phyloP scores from a whole-genome alignment of 2,329 filamentous ascomycete genomes.

The Venturia carpophila region DNA sequence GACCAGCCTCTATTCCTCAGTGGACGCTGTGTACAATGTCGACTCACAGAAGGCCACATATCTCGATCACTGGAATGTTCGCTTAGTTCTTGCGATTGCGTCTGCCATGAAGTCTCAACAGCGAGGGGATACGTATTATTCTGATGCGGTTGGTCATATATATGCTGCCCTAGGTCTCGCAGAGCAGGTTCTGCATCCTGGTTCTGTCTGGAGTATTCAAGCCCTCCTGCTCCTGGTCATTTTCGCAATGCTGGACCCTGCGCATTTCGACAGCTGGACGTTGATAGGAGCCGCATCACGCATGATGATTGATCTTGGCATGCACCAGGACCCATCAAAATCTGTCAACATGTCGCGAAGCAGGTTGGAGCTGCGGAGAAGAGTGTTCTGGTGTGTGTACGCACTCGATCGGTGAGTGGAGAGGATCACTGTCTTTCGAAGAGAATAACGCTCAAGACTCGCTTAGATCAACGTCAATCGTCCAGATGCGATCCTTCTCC shows the following conservation, averaged over 20 bases:
- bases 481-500: constrained; percentile 79
- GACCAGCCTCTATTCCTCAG: constrained; percentile 64
- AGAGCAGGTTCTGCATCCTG: constrained; percentile 76
- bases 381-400: constrained; percentile 87
- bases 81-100: constrained; percentile 81
- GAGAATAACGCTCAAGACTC: not conserved
- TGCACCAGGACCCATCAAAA: constrained; percentile 81
- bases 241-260: constrained; percentile 83
- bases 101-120: constrained; percentile 64
- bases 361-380: constrained; percentile 67
- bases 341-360: constrained; percentile 60
- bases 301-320: constrained; percentile 79
- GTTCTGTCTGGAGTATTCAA: constrained; percentile 78
- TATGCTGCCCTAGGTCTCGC: constrained; percentile 65
- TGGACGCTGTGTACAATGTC: constrained; percentile 74
- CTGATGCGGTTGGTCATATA: constrained; percentile 52
- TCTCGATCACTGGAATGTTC: constrained; percentile 77
- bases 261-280: constrained; percentile 91
- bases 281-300: constrained; percentile 83
- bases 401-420: constrained; percentile 65
- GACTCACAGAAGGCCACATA: constrained; percentile 53
- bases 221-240: constrained; percentile 78
- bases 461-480: constrained; percentile 75
- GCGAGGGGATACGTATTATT: constrained; percentile 55
- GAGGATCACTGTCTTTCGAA: not conserved